Conservation (phyloP, 805 yeast genomes). For the Sugiyamaella lignohabitans region DNA sequence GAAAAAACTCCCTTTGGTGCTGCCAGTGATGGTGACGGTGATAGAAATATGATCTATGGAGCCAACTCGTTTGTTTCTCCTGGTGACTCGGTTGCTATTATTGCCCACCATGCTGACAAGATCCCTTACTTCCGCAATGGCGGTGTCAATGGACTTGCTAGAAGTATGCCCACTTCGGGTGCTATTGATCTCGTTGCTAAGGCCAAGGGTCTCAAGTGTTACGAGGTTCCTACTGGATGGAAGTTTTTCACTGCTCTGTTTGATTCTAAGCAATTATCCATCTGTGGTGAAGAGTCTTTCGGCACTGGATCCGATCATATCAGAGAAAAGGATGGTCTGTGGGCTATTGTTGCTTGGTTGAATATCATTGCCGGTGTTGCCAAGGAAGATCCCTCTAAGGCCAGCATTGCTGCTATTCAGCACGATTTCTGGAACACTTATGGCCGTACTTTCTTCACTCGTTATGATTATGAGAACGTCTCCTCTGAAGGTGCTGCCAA, state of each 20-base stretch:
- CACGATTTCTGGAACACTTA: slow-evolving; percentile 80
- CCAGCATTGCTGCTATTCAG: slow-evolving; percentile 76
- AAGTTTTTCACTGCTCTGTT: slow-evolving; percentile 94
- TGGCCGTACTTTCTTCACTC: slow-evolving; percentile 95
- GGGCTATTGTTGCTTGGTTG: slow-evolving; percentile 98
- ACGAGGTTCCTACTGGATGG: slow-evolving; percentile 99
- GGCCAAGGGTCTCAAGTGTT: slow-evolving; percentile 61
- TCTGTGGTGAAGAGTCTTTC: slow-evolving; percentile 97
- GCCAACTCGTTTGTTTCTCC: slow-evolving; percentile 93
- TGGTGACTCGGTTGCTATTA: slow-evolving; percentile 96
- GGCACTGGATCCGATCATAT: slow-evolving; percentile 98
- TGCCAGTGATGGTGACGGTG: slow-evolving; percentile 99
- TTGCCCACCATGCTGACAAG: slow-evolving; percentile 83
- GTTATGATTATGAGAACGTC: slow-evolving; percentile 89
- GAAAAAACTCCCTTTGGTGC: slow-evolving; percentile 90
- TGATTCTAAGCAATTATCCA: slow-evolving; percentile 86
- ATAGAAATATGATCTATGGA: slow-evolving; percentile 97
- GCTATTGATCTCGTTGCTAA: slow-evolving; percentile 91
- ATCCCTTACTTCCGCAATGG: slow-evolving; percentile 87
- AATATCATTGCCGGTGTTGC: slow-evolving; percentile 85
- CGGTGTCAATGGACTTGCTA: slow-evolving; percentile 88
- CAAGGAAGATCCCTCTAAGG: slow-evolving; percentile 49
- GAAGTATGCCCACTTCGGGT: slow-evolving; percentile 96
- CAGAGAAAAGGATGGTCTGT: slow-evolving; percentile 94
- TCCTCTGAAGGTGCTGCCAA: slow-evolving; percentile 65